Conservation (phyloP, 176 grass and related monocot genomes). For the Carex littledalei region DNA sequence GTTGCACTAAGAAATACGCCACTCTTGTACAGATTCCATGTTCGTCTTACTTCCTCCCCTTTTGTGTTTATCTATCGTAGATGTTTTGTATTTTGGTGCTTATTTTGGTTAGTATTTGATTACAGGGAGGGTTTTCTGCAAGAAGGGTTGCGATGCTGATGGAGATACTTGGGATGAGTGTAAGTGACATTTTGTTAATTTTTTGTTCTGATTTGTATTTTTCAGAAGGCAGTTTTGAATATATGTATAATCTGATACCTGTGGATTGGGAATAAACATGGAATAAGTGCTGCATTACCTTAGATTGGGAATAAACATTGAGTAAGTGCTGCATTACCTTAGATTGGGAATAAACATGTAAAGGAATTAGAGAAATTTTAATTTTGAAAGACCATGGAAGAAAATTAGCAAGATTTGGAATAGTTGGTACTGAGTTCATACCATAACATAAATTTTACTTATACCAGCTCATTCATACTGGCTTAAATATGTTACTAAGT, state of each 20-base stretch:
- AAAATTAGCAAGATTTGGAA: neutral
- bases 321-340: neutral
- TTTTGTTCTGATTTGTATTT: neutral
- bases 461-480: neutral
- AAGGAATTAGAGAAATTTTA: neutral
- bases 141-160: conserved; percentile 91
- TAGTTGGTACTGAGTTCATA: neutral
- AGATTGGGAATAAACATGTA: neutral
- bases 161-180: conserved; percentile 91
- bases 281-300: neutral
- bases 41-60: conserved; percentile 15
- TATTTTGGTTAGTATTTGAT: neutral
- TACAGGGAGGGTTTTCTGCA: conserved; percentile 95
- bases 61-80: neutral
- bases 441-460: neutral
- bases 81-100: neutral
- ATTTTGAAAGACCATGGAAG: neutral
- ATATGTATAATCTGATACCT: neutral
- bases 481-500: neutral
- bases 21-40: conserved; percentile 81
- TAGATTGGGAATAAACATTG: neutral
- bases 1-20: conserved; percentile 93
- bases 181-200: conserved; percentile 32
- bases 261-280: neutral
- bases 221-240: neutral